Conservation (phyloP, 805 yeast genomes). For the Saccharomycopsis capsularis region DNA sequence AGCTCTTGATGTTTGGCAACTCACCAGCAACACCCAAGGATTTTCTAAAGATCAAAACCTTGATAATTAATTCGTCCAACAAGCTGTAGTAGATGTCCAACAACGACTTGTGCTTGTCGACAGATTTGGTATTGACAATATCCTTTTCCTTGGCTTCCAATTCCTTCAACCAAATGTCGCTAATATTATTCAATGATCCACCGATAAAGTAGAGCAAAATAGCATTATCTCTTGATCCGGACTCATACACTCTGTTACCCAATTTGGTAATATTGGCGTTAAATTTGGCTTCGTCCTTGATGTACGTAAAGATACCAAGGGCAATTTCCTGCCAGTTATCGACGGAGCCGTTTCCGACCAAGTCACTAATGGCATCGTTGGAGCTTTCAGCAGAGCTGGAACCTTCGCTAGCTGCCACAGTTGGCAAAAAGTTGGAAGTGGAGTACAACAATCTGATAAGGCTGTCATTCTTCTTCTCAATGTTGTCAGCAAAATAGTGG, state of each 20-base stretch:
- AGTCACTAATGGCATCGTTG: slow-evolving; percentile 45
- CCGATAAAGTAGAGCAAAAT: slow-evolving; percentile 75
- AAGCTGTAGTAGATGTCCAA: slow-evolving; percentile 24
- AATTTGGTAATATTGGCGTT: slow-evolving; percentile 51
- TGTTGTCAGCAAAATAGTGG: slow-evolving; percentile 60
- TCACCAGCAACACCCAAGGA: slow-evolving; percentile 25
- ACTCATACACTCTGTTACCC: slow-evolving; percentile 67
- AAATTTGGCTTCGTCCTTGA: slow-evolving; percentile 41
- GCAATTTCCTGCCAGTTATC: slow-evolving; percentile 79
- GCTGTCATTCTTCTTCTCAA: slow-evolving; percentile 35
- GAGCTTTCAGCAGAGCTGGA: background rate
- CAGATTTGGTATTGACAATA: slow-evolving; percentile 18
- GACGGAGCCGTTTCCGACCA: slow-evolving; percentile 72
- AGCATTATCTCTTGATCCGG: slow-evolving; percentile 63
- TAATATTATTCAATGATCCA: slow-evolving; percentile 68
- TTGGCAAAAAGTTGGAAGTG: slow-evolving; percentile 22
- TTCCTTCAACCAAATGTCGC: slow-evolving; percentile 80
- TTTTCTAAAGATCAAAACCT: slow-evolving; percentile 19
- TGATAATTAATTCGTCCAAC: slow-evolving; percentile 16
- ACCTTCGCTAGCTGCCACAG: slow-evolving; percentile 37
- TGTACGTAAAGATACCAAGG: slow-evolving; percentile 55
- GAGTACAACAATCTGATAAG: slow-evolving; percentile 66
- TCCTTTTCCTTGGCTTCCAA: slow-evolving; percentile 37
- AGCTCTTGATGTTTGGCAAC: slow-evolving; percentile 29
- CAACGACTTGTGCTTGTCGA: slow-evolving; percentile 19